A percentile compares a stretch with the other conserved stretches of the same genome.
phyloP scores from a whole-genome alignment of 176 grass and related monocot species.

The Oryza officinalis region DNA sequence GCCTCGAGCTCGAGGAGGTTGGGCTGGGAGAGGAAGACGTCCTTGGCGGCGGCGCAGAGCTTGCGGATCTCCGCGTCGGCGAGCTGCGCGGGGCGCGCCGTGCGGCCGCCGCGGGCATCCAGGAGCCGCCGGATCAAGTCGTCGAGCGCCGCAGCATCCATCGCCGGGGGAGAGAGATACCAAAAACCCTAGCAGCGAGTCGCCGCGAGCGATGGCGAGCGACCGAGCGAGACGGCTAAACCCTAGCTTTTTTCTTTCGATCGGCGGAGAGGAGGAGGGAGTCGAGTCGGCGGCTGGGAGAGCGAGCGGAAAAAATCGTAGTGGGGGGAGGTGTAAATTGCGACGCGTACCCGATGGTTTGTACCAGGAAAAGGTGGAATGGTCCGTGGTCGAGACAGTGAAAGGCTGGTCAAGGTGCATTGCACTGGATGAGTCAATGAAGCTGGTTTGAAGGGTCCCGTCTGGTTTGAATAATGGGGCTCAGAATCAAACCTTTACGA shows the following conservation, averaged over 20 bases:
- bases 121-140: conserved; percentile 75
- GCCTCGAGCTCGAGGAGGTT: conserved; percentile 93
- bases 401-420: no score
- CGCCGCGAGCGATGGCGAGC: neutral
- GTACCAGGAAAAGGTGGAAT: neutral
- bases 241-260: conserved; percentile 12
- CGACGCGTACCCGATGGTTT: neutral
- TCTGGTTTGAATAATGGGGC: neutral
- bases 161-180: conserved; percentile 1
- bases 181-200: conserved; percentile 22
- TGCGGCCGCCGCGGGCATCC: conserved; percentile 59
- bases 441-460: neutral
- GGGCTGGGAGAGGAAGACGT: conserved; percentile 77
- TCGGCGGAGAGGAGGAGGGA: neutral
- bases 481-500: no score
- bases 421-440: neutral
- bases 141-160: conserved; percentile 63
- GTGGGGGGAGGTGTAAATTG: neutral
- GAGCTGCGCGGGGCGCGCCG: conserved; percentile 65
- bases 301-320: no score
- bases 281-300: no score
- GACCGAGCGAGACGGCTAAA: neutral
- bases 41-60: conserved; percentile 75
- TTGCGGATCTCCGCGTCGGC: conserved; percentile 72
- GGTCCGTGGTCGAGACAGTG: neutral